Evolutionary conservation across 805 yeast species (phyloP), one percentile per base, ranked within the genome.

Genomic region (Starmerella apicola): DNA sequence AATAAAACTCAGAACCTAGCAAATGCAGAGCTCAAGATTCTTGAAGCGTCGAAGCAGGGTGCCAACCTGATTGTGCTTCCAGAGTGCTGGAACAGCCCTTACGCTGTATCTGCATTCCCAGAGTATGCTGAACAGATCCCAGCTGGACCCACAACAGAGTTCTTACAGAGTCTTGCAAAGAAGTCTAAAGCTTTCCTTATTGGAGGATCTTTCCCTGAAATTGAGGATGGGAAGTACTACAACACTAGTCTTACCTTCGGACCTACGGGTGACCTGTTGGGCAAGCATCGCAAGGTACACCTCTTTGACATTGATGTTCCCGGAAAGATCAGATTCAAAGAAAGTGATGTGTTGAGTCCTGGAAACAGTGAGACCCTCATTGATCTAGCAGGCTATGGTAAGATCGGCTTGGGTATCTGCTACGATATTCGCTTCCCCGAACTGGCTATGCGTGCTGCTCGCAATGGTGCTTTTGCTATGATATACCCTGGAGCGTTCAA

Each of bases 31-130:
- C 67, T 66, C 9, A 75, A 70, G 50, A 73, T 84, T 34, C 65
- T 67, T 18, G 72, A 70, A 41, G 96, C 97, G 1, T 75, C 78
- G 19, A 67, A 74, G 15, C 55, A 60, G 19, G 72, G 76, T 6
- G 71, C 78, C 6, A 81, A 86, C 52, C 65, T 88, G 31, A 72
- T 91, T 9, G 83, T 91, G 48, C 65, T 91, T 24, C 98, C 98
- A 7, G 97, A 91, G 63, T 85, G 95, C 63, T 88, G 86, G 72
- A 91, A 88, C 59, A 82, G 95, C 1, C 97, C 97, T 3, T 91
- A 91, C 56, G 74, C 94, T 0, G 94, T 84, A 22, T 72, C 73
- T 43, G 79, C 86, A 46, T 91, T 91, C 61, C 73, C 81, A 5
- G 76, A 82, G 43, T 88, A 91, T 57, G 86, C 95, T 3, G 98